A percentile compares a stretch with the other conserved stretches of the same genome.
These are phyloP conservation scores for Noccaea caerulescens DNA, from an alignment of 345 rosid genomes.

Conservation along the genomic window DNA sequence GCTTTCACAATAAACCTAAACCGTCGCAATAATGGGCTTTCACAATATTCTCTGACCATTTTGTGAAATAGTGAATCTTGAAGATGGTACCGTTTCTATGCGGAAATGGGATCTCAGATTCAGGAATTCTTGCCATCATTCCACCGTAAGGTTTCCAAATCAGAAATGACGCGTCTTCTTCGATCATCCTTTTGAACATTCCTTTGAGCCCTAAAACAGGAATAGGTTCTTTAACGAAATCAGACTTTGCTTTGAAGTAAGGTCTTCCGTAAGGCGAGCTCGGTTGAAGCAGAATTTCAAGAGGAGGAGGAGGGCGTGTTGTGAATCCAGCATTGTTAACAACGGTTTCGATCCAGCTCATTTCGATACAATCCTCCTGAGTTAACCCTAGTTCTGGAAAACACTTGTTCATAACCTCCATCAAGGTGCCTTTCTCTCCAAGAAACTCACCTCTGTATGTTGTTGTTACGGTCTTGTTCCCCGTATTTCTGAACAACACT, in stretches of 20 bases:
- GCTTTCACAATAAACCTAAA: too few species aligned
- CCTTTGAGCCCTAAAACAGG: background rate
- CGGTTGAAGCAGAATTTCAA: conserved; percentile 52
- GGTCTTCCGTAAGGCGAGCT: conserved; percentile 44
- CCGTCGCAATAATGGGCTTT: too few species aligned
- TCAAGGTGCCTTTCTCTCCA: conserved; percentile 43
- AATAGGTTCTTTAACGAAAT: conserved; percentile 42
- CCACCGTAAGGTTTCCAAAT: conserved; percentile 65
- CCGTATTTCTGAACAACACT: conserved; percentile 42
- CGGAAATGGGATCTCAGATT: conserved; percentile 54
- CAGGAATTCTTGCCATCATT: conserved; percentile 53
- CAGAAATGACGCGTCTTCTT: background rate
- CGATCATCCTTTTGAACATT: background rate
- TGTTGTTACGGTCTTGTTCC: conserved; percentile 40
- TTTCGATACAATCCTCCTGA: conserved; percentile 49
- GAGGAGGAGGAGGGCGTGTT: conserved; percentile 31
- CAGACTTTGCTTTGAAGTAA: conserved; percentile 23
- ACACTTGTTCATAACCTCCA: conserved; percentile 46
- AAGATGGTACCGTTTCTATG: conserved; percentile 54
- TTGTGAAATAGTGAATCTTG: conserved; percentile 26
- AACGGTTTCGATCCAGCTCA: conserved; percentile 60
- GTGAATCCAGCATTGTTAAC: conserved; percentile 55
- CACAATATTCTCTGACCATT: conserved; percentile 51
- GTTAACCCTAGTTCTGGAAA: conserved; percentile 63
- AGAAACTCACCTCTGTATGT: conserved; percentile 50